A percentile compares a stretch with the other conserved stretches of the same genome.
Evolutionary conservation across 2,329 filamentous ascomycete genomes (phyloP).

Genomic region (Ophiocordyceps robertsii): DNA sequence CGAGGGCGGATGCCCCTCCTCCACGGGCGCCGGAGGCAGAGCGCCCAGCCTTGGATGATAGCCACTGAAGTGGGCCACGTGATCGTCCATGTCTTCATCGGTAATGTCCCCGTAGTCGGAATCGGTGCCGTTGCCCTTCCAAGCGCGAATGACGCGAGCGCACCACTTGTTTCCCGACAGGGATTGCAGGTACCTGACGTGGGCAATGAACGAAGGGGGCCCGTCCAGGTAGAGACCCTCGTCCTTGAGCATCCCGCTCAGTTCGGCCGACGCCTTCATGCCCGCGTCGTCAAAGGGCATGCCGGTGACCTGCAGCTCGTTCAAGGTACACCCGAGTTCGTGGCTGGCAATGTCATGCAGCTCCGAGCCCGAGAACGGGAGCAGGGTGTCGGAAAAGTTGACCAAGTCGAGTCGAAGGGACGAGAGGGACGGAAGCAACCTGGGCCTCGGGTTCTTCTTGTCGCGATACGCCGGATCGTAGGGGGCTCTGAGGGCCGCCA

Average conservation of each 20-base stretch:
- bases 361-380: constrained; percentile 30
- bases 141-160: constrained; percentile 31
- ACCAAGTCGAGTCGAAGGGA: constrained; percentile 39
- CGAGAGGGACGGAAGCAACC: constrained; percentile 32
- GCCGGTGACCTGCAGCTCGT: constrained; percentile 39
- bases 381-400: constrained; percentile 34
- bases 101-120: constrained; percentile 11
- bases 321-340: constrained; percentile 37
- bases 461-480: constrained; percentile 26
- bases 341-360: constrained; percentile 40
- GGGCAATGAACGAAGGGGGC: constrained; percentile 27
- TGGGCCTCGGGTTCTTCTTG: constrained; percentile 22
- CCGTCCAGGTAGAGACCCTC: constrained; percentile 37
- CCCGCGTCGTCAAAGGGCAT: constrained; percentile 35
- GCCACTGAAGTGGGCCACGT: constrained; percentile 8
- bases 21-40: constrained; percentile 26
- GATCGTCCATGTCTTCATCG: constrained; percentile 15
- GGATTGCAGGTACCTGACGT: constrained; percentile 23
- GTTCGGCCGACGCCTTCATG: constrained; percentile 29
- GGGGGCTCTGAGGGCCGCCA: constrained; percentile 36
- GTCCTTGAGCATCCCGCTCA: constrained; percentile 38
- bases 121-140: constrained; percentile 15
- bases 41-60: constrained; percentile 15
- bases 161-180: constrained; percentile 26
- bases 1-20: constrained; percentile 29